phyloP scores from a whole-genome alignment of 1,139 yeast species.

The Pichia sp. region DNA sequence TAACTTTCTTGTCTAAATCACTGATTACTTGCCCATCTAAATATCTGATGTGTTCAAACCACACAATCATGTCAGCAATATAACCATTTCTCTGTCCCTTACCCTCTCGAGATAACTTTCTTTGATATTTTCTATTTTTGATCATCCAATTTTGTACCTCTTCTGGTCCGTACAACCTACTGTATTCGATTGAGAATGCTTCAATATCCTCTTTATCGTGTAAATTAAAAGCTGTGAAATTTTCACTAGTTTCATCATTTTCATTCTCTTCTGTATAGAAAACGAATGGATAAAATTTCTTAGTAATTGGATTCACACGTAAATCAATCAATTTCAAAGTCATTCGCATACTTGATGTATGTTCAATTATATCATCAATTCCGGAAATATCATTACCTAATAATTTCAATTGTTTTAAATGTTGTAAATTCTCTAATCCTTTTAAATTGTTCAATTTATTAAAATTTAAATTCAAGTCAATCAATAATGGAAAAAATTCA shows the following conservation, averaged over 20 bases:
- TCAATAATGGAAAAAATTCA: slow-evolving; percentile 40
- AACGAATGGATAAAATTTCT: slow-evolving; percentile 46
- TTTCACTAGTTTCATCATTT: slow-evolving; percentile 10
- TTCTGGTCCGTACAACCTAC: slow-evolving; percentile 20
- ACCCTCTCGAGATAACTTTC: slow-evolving; percentile 5
- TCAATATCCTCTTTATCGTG: slow-evolving; percentile 29
- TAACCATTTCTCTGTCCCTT: slow-evolving; percentile 14
- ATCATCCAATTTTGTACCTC: slow-evolving; percentile 21
- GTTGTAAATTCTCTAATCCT: slow-evolving; percentile 27
- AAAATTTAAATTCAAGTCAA: slow-evolving; percentile 46
- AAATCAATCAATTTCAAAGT: slow-evolving; percentile 40
- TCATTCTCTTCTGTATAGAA: slow-evolving; percentile 32
- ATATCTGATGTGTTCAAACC: slow-evolving; percentile 24
- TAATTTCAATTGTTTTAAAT: slow-evolving; percentile 37
- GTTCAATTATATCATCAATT: slow-evolving; percentile 33
- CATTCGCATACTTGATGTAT: slow-evolving; percentile 30
- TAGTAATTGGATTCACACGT: slow-evolving; percentile 46
- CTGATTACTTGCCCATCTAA: slow-evolving; percentile 22
- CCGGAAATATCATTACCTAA: slow-evolving; percentile 41
- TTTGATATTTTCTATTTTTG: slow-evolving; percentile 17
- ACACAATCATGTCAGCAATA: slow-evolving; percentile 19
- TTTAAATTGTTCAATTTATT: slow-evolving; percentile 33
- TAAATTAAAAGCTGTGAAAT: slow-evolving; percentile 19
- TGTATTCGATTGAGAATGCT: slow-evolving; percentile 28
- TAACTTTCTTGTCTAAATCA: slow-evolving; percentile 1